These are phyloP conservation scores for Thamnidium elegans DNA, from an alignment of 192 early-diverging fungal species.

Conservation along the genomic window DNA sequence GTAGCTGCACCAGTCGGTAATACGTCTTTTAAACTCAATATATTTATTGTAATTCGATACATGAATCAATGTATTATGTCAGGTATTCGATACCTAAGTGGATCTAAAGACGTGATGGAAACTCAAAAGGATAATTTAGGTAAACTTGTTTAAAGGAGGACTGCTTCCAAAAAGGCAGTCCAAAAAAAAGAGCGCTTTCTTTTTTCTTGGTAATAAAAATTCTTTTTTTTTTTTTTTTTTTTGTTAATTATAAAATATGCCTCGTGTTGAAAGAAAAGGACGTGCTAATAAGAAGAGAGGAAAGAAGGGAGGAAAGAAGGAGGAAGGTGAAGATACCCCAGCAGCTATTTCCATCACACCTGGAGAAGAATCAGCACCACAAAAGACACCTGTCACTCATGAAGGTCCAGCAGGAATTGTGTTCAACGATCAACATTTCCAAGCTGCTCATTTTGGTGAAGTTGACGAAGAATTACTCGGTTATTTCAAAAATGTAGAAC, in stretches of 20 bases:
- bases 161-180: not conserved
- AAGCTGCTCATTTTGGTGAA: slow-evolving; percentile 43
- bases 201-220: not conserved
- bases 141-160: slow-evolving; percentile 6
- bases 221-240: not conserved
- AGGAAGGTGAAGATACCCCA: slow-evolving; percentile 2
- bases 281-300: slow-evolving; percentile 23
- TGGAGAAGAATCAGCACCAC: not conserved
- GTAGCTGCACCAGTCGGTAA: slow-evolving; percentile 19
- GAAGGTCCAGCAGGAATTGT: slow-evolving; percentile 8
- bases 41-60: slow-evolving; percentile 23
- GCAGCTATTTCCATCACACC: slow-evolving; percentile 1
- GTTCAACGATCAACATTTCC: slow-evolving; percentile 27
- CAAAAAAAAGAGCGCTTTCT: not conserved
- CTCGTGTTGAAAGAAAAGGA: slow-evolving; percentile 24
- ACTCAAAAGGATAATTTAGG: slow-evolving; percentile 23
- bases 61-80: slow-evolving; percentile 19
- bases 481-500: slow-evolving; percentile 62
- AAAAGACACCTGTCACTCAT: not conserved
- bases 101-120: slow-evolving; percentile 20
- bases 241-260: slow-evolving; percentile 1
- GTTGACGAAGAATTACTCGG: slow-evolving; percentile 50
- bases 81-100: slow-evolving; percentile 17
- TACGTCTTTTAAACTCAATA: slow-evolving; percentile 17
- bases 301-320: slow-evolving; percentile 22